Evolutionary conservation across 129 eudicot species (phyloP), one percentile per base, ranked within the genome.

Genomic region (Flaveria sonorensis): DNA sequence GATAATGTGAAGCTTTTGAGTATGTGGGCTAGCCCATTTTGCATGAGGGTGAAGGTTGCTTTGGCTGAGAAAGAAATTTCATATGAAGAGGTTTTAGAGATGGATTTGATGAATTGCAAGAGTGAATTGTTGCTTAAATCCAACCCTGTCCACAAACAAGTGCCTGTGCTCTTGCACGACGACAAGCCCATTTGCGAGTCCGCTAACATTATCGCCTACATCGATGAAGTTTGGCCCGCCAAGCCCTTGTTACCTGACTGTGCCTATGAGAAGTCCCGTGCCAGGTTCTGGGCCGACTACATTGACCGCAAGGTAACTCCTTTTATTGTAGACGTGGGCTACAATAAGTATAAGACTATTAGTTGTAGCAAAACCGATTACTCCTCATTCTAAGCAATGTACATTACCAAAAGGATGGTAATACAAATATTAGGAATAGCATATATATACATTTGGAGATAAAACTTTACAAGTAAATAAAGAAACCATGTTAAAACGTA

Each of bases 21-120:
- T 39, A 80, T 91, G 78, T 86, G 89, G 91, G 91, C 79, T 1
- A 91, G 97, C 68, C 97, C 97, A 46, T 91, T 78, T 68, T 85
- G 87, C 75, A 77, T 68, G 89, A 88, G 89, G 78, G 93, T 74
- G 18, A 86, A 81, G 76, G 82, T 91, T 66, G 93, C 91, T 16
- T 56, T 91, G 79, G 87, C 77, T 1, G 97, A 88, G 64, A 91
- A 91, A 75, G 87, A 84, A n/a, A 80, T 91, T 55, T 74, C 79
- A 11, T 88, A 82, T 74, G 91, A 88, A 39, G 47, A 63, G 26
- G 85, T 86, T 42, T 84, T 83, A 46, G 93, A 91, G 73, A 67
- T 71, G 23, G 85, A 91, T 81, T 42, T 91, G 45, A 61, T 90
- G 77, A 88, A 87, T 42, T 88, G 84, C 26, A 88, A 90, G 86